phyloP scores from a whole-genome alignment of 495 filamentous ascomycete species.

The Aspergillus funiculosus region DNA sequence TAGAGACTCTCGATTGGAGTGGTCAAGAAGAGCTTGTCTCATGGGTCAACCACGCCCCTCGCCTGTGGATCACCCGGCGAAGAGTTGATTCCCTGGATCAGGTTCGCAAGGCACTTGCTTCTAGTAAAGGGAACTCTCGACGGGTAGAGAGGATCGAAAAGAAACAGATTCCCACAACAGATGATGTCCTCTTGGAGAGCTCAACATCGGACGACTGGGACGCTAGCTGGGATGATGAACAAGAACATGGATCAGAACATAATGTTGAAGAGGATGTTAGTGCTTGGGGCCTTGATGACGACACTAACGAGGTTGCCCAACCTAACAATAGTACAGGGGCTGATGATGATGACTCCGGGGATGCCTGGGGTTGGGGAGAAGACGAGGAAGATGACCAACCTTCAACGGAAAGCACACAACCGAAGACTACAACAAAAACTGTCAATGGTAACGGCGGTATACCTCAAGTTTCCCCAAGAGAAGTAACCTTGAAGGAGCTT shows the following conservation, averaged over 20 bases:
- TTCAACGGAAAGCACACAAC: slow-evolving; percentile 10
- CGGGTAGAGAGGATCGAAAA: slow-evolving; percentile 81
- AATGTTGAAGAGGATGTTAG: slow-evolving; percentile 58
- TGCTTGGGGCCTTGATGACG: slow-evolving; percentile 59
- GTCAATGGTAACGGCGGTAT: slow-evolving; percentile 14
- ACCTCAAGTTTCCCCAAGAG: slow-evolving; percentile 33
- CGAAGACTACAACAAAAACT: slow-evolving; percentile 15
- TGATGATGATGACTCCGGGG: slow-evolving; percentile 41
- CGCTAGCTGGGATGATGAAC: slow-evolving; percentile 63
- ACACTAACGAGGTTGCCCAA: slow-evolving; percentile 25
- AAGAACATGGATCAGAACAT: slow-evolving; percentile 37
- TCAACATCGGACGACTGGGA: slow-evolving; percentile 67
- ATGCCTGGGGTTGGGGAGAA: slow-evolving; percentile 73
- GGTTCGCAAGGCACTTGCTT: slow-evolving; percentile 61
- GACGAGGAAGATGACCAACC: slow-evolving; percentile 41
- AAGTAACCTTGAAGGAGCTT: slow-evolving; percentile 74
- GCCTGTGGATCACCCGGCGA: slow-evolving; percentile 80
- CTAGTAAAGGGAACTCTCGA: slow-evolving; percentile 56
- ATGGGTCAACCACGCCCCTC: slow-evolving; percentile 74
- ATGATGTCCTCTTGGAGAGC: slow-evolving; percentile 55
- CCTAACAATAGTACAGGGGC: slow-evolving; percentile 13
- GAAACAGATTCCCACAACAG: slow-evolving; percentile 61
- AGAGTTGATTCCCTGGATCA: slow-evolving; percentile 69
- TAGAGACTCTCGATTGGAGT: slow-evolving; percentile 60
- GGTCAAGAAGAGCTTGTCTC: slow-evolving; percentile 64